Base-by-base conservation (phyloP, 495 filamentous ascomycete species). In the Hyaloscypha hepaticicola region DNA sequence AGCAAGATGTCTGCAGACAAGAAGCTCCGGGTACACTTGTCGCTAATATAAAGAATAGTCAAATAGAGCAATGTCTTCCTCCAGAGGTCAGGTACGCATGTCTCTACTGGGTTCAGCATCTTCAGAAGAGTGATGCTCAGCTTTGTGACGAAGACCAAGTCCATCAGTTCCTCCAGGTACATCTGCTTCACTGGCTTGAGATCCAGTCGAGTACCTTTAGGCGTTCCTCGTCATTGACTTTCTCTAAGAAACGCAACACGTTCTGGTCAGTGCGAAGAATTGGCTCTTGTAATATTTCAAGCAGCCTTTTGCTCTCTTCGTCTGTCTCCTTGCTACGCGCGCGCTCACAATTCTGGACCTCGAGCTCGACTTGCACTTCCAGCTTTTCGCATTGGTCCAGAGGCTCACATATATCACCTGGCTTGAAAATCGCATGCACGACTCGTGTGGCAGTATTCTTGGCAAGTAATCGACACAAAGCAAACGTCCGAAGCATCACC, bases 131-230 rank as follows among this genome's bases (percentile, higher is more conserved):
- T n/a, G n/a, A n/a, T n/a, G n/a, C n/a, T n/a, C n/a, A n/a, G n/a
- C n/a, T n/a, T n/a, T n/a, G n/a, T n/a, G n/a, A n/a, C n/a, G n/a
- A n/a, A n/a, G n/a, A n/a, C n/a, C n/a, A n/a, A n/a, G n/a, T n/a
- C n/a, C n/a, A n/a, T n/a, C n/a, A n/a, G n/a, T n/a, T n/a, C n/a
- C n/a, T n/a, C n/a, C n/a, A n/a, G n/a, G n/a, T n/a, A n/a, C n/a
- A n/a, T n/a, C n/a, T n/a, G n/a, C n/a, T n/a, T n/a, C n/a, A n/a
- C n/a, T n/a, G n/a, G n/a, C n/a, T 33, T 26, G 70, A 72, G 56
- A 69, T 68, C 68, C 70, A 72, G 31, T 70, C 68, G 5, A 72
- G 63, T 3, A 72, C 60, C 26, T 68, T 51, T 9, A 63, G 25
- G 12, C 48, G 65, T 55, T 72, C 68, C 49, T 65, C 28, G 14